phyloP scores from a whole-genome alignment of 805 yeast species.

The Metschnikowia bowlesiae region DNA sequence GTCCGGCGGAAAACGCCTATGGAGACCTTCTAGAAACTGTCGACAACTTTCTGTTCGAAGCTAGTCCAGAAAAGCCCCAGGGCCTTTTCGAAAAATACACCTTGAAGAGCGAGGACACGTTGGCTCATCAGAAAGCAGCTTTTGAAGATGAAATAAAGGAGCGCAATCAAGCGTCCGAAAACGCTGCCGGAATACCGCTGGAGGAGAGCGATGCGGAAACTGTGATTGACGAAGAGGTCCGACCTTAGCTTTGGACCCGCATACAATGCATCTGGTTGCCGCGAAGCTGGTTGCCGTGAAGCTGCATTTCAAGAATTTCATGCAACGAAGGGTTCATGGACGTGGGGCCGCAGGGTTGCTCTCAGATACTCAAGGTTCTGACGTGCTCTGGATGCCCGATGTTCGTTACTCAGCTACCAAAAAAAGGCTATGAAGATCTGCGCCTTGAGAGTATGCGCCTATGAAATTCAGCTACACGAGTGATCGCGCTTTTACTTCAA shows the following conservation, averaged over 20 bases:
- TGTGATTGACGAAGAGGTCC: conserved; percentile 14
- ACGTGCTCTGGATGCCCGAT: too few species aligned
- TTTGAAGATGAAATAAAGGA: not conserved
- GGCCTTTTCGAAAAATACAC: conserved; percentile 13
- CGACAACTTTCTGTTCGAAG: conserved; percentile 2
- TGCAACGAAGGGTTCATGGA: too few species aligned
- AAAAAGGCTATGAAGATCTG: too few species aligned
- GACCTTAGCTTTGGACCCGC: not conserved
- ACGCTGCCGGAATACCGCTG: not conserved
- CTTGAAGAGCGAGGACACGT: conserved; percentile 13
- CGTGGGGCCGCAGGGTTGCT: too few species aligned
- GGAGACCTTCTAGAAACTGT: conserved; percentile 11
- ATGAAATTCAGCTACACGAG: too few species aligned
- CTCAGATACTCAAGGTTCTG: too few species aligned
- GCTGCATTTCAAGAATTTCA: too few species aligned
- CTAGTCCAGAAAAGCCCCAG: conserved; percentile 2
- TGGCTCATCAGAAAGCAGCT: conserved; percentile 5
- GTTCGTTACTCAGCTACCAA: too few species aligned
- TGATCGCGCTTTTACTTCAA: too few species aligned
- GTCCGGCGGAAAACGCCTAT: conserved; percentile 3
- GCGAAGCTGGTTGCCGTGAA: too few species aligned
- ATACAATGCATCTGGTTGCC: too few species aligned
- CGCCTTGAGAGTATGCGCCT: too few species aligned
- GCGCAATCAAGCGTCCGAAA: not conserved
- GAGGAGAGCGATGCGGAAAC: conserved; percentile 17